Conservation (phyloP, 2,329 filamentous ascomycete species). For the Exophiala dermatitidis region DNA sequence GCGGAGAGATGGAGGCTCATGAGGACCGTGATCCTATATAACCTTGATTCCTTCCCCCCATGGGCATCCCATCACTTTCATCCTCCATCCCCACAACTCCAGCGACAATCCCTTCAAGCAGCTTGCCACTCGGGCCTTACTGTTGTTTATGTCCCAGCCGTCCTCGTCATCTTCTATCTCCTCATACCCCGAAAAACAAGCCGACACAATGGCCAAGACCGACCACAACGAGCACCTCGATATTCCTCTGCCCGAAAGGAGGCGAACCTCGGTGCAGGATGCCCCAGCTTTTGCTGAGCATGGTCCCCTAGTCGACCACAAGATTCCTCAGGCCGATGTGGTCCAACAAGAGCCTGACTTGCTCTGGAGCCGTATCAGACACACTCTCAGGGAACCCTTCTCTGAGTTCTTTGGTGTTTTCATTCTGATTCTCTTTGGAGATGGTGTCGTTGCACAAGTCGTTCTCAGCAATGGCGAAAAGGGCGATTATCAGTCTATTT, state of each 20-base stretch:
- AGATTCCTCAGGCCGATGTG: constrained; percentile 29
- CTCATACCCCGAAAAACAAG: constrained; percentile 10
- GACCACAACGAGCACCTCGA: constrained; percentile 15
- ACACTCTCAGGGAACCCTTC: constrained; percentile 51
- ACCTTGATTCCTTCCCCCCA: constrained; percentile 10
- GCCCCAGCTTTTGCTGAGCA: constrained; percentile 27
- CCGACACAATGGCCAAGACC: constrained; percentile 13
- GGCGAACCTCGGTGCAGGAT: constrained; percentile 17
- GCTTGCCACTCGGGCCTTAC: constrained; percentile 4
- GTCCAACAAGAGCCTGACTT: constrained; percentile 29
- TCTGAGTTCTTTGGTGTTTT: constrained; percentile 64
- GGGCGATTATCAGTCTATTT: constrained; percentile 47
- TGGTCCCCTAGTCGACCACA: constrained; percentile 31
- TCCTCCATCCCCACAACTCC: constrained; percentile 15
- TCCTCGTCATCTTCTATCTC: constrained; percentile 6
- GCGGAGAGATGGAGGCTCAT: constrained; percentile 13
- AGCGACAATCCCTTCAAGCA: background rate
- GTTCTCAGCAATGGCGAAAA: constrained; percentile 46
- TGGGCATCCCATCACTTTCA: constrained; percentile 6
- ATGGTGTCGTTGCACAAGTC: constrained; percentile 59
- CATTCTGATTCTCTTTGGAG: constrained; percentile 61
- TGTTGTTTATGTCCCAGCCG: constrained; percentile 7
- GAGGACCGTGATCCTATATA: constrained; percentile 9
- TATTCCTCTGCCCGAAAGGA: constrained; percentile 8
- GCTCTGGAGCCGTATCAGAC: constrained; percentile 49